Evolutionary conservation across 495 filamentous ascomycete species (phyloP).

Genomic region (Hyaloscypha hepaticicola): DNA sequence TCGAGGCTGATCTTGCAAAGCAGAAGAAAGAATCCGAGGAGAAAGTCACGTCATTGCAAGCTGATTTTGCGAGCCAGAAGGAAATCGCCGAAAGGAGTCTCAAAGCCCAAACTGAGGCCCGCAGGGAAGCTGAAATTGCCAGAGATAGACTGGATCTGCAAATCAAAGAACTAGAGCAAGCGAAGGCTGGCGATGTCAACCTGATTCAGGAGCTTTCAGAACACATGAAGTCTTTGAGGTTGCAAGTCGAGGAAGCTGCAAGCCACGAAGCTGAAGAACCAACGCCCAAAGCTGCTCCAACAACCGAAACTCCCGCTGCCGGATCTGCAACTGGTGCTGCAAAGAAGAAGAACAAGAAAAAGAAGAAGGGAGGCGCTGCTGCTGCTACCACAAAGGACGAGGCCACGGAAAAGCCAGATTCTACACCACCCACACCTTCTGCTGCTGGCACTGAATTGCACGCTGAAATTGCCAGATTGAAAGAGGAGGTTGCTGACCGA

Average conservation of each 20-base stretch:
- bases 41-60: constrained; percentile 20
- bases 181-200: constrained; percentile 27
- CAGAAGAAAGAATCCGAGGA: constrained; percentile 21
- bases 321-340: constrained; percentile 34
- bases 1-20: constrained; percentile 23
- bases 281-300: constrained; percentile 5
- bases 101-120: constrained; percentile 27
- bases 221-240: constrained; percentile 18
- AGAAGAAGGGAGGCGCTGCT: constrained; percentile 61
- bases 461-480: constrained; percentile 34
- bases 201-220: constrained; percentile 37
- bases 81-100: constrained; percentile 25
- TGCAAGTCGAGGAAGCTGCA: constrained; percentile 26
- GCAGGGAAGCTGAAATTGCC: constrained; percentile 19
- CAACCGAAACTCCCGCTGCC: constrained; percentile 10
- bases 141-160: constrained; percentile 17
- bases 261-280: constrained; percentile 22
- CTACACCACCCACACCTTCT: constrained; percentile 9
- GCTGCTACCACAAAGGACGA: constrained; percentile 25
- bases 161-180: constrained; percentile 25
- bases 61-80: constrained; percentile 21
- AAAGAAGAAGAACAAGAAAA: constrained; percentile 90
- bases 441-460: constrained; percentile 15
- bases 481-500: constrained; percentile 40
- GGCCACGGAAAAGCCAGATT: constrained; percentile 25